Percentiles rank a stretch among this genome's conserved stretches.
Evolutionary conservation across 2,329 filamentous ascomycete genomes (phyloP).

Genomic region (Leptosphaerulina australis): DNA sequence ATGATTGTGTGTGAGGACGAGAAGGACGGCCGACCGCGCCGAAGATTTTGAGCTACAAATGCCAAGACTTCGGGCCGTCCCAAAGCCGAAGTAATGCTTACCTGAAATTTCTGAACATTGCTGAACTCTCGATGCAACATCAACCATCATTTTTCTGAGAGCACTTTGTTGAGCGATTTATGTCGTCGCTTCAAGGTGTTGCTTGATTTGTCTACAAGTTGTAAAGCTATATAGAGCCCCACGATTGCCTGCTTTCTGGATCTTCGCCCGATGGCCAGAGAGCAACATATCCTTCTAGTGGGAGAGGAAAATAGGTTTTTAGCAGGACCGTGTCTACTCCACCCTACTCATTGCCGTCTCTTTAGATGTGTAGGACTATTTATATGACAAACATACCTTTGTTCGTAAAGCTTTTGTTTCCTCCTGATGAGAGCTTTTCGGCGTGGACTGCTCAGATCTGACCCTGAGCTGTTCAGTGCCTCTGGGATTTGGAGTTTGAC

Average conservation of each 20-base stretch:
- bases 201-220: slow-evolving; percentile 15
- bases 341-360: slow-evolving; percentile 53
- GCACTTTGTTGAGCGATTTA: not conserved
- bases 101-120: not conserved
- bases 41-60: slow-evolving; percentile 26
- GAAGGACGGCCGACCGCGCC: slow-evolving; percentile 14
- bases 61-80: slow-evolving; percentile 26
- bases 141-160: not conserved
- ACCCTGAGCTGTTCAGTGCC: too few relatives aligned
- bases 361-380: slow-evolving; percentile 55
- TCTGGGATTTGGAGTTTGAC: too few relatives aligned
- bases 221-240: slow-evolving; percentile 33
- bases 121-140: not conserved
- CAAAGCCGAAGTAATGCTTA: not conserved
- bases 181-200: slow-evolving; percentile 1
- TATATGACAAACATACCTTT: slow-evolving; percentile 53
- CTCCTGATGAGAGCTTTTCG: too few relatives aligned
- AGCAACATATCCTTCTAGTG: slow-evolving; percentile 59
- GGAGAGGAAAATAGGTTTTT: slow-evolving; percentile 58
- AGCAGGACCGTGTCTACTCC: slow-evolving; percentile 61
- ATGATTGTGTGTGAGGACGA: slow-evolving; percentile 50
- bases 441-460: too few relatives aligned
- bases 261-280: slow-evolving; percentile 53
- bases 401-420: too few relatives aligned
- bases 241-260: slow-evolving; percentile 60